Conservation (phyloP, 352 stramenopile species). For the Globisporangium paddicum region DNA sequence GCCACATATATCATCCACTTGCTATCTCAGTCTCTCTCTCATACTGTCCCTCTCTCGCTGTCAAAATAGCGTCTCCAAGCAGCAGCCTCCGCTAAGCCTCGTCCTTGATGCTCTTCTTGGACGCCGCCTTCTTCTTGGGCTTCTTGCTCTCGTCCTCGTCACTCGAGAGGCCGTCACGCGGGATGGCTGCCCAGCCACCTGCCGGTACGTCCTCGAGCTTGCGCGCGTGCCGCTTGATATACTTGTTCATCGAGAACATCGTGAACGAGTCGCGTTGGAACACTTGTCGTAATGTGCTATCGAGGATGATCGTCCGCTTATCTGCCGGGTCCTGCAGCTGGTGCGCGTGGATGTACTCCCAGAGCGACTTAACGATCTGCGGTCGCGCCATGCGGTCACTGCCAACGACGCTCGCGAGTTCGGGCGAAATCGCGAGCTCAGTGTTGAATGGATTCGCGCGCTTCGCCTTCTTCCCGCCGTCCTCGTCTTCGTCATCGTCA, state of each 20-base stretch:
- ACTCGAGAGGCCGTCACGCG: constrained; percentile 69
- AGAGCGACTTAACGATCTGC: constrained; percentile 93
- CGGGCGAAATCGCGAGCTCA: constrained; percentile 71
- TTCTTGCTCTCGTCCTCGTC: constrained; percentile 72
- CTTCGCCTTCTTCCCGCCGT: constrained; percentile 47
- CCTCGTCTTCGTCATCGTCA: constrained; percentile 34
- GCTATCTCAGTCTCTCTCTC: neutral
- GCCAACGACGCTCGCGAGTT: constrained; percentile 73
- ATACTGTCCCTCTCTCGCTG: neutral
- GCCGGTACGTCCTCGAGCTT: constrained; percentile 61
- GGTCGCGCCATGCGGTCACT: constrained; percentile 82
- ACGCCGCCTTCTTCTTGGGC: constrained; percentile 18
- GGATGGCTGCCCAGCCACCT: constrained; percentile 67
- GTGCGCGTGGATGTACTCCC: constrained; percentile 95
- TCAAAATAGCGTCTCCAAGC: neutral
- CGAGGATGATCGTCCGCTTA: constrained; percentile 91
- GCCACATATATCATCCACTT: neutral
- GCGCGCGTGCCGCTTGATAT: constrained; percentile 80
- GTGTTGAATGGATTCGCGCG: constrained; percentile 65
- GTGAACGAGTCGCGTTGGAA: constrained; percentile 85
- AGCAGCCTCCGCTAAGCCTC: neutral
- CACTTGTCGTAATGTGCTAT: constrained; percentile 80
- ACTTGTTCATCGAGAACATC: constrained; percentile 90
- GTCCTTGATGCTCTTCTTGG: constrained; percentile 6
- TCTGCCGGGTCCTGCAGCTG: constrained; percentile 94